These are phyloP conservation scores for Melaleuca quinquenervia DNA, from an alignment of 345 rosid species.

Conservation along the genomic window DNA sequence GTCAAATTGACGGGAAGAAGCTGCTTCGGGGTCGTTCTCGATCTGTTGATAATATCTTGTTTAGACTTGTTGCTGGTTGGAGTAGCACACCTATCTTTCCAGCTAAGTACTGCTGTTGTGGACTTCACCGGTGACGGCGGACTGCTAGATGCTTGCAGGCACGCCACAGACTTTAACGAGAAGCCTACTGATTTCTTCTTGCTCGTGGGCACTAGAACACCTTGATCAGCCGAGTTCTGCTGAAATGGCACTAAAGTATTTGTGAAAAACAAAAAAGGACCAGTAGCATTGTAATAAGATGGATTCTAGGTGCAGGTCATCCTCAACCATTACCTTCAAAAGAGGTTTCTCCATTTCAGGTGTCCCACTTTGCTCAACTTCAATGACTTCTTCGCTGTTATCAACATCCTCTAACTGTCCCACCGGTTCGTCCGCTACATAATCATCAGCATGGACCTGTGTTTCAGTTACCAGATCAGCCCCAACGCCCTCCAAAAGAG, in stretches of 20 bases:
- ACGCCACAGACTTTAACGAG: not conserved
- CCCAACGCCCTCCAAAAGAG: not conserved
- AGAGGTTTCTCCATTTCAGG: slow-evolving; percentile 7
- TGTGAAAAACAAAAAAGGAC: not conserved
- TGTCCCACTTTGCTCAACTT: not conserved
- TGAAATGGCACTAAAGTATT: not conserved
- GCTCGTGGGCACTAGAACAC: not conserved
- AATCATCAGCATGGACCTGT: not conserved
- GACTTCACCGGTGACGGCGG: slow-evolving; percentile 11
- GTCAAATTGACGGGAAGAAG: slow-evolving; percentile 15
- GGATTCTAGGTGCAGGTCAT: not conserved
- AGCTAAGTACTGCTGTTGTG: not conserved
- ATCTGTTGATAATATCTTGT: not conserved
- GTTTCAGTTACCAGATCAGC: not conserved
- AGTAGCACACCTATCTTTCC: slow-evolving; percentile 7
- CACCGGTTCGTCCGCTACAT: not conserved
- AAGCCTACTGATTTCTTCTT: slow-evolving; percentile 16
- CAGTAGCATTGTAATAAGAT: not conserved
- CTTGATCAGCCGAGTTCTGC: not conserved
- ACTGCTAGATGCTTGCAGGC: slow-evolving; percentile 1
- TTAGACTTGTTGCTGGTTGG: not conserved
- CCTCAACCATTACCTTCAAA: not conserved
- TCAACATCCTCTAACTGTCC: not conserved
- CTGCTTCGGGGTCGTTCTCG: slow-evolving; percentile 10
- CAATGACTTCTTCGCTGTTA: not conserved